These are phyloP conservation scores for Pelargonium nanum DNA, from an alignment of 345 rosid genomes.

Conservation along the genomic window DNA sequence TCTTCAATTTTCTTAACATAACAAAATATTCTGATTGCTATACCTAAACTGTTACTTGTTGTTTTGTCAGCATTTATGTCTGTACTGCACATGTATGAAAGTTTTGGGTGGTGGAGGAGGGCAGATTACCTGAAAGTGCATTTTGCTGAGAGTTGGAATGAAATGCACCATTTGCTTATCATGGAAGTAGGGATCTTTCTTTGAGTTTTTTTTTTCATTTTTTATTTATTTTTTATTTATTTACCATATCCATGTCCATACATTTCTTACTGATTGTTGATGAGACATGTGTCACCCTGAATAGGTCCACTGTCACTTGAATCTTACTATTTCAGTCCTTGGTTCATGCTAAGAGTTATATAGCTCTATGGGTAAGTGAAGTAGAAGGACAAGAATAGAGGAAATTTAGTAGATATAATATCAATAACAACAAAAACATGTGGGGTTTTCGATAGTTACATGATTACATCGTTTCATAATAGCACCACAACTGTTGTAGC, in stretches of 20 bases:
- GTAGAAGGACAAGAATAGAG: neutral
- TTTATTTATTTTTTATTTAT: too few species aligned
- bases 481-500: neutral
- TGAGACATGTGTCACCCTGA: neutral
- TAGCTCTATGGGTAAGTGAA: too few species aligned
- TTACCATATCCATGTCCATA: neutral
- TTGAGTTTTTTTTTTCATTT: neutral
- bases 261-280: neutral
- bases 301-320: neutral
- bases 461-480: too few species aligned
- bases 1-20: neutral
- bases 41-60: neutral
- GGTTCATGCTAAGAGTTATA: too few species aligned
- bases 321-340: neutral
- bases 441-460: too few species aligned
- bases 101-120: slow-evolving; percentile 99
- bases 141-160: slow-evolving; percentile 99
- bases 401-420: neutral
- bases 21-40: neutral
- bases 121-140: slow-evolving; percentile 94
- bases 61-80: slow-evolving; percentile 72
- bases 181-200: slow-evolving; percentile 67
- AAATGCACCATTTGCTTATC: slow-evolving; percentile 97
- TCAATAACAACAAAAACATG: too few species aligned
- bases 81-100: slow-evolving; percentile 95